Percentiles rank a stretch among this genome's conserved stretches.
These are phyloP conservation scores for Phytophthora macrochlamydospora DNA, from an alignment of 352 stramenopile species.

Conservation along the genomic window DNA sequence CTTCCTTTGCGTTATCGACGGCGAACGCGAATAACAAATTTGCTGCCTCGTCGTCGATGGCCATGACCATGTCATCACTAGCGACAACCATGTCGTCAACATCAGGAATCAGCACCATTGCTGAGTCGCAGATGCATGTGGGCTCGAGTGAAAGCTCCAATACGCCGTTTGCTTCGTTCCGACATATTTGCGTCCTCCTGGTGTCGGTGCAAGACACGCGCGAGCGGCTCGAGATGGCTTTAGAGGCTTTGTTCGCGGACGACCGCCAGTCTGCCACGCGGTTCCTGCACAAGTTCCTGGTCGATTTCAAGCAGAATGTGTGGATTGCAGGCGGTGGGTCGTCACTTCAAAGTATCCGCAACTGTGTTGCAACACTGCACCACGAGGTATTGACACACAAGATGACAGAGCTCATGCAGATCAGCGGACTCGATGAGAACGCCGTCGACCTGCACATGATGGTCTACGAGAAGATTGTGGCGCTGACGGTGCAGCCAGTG, in stretches of 20 bases:
- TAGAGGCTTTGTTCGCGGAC: slow-evolving; percentile 57
- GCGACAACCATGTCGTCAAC: not conserved
- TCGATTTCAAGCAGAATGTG: slow-evolving; percentile 54
- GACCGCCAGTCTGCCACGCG: slow-evolving; percentile 40
- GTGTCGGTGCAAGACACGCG: slow-evolving; percentile 27
- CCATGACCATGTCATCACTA: slow-evolving; percentile 2
- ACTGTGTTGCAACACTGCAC: slow-evolving; percentile 37
- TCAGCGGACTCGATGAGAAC: slow-evolving; percentile 50
- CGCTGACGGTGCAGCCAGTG: slow-evolving; percentile 44
- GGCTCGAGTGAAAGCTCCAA: slow-evolving; percentile 20
- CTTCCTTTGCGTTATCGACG: slow-evolving; percentile 14
- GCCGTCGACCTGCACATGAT: slow-evolving; percentile 31
- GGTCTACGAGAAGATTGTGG: slow-evolving; percentile 42
- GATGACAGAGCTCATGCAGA: slow-evolving; percentile 44
- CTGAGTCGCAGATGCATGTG: slow-evolving; percentile 16
- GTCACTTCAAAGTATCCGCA: slow-evolving; percentile 31
- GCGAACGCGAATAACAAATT: slow-evolving; percentile 23
- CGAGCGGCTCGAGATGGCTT: slow-evolving; percentile 46
- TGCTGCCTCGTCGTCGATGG: slow-evolving; percentile 6
- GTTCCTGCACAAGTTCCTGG: slow-evolving; percentile 52
- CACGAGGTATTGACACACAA: slow-evolving; percentile 45
- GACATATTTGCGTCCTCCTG: slow-evolving; percentile 48
- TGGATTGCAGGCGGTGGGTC: slow-evolving; percentile 23
- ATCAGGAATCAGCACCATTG: slow-evolving; percentile 12
- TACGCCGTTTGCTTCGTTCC: slow-evolving; percentile 56